A percentile compares a stretch with the other conserved stretches of the same genome.
Evolutionary conservation across 148 eudicot species (phyloP).

Genomic region (Agrostemma githago): DNA sequence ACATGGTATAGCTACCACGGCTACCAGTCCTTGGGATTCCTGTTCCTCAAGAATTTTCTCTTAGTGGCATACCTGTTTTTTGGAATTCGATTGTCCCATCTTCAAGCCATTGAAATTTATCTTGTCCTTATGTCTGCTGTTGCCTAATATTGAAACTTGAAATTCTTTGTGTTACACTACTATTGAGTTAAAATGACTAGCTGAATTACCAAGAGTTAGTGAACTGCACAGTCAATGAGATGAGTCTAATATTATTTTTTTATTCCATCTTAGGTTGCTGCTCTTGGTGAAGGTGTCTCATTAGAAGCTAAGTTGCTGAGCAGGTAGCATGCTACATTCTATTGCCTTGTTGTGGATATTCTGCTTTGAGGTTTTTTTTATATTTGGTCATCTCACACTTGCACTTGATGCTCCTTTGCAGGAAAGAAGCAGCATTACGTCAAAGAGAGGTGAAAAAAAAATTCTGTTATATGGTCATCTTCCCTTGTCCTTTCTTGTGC

Average conservation of each 20-base stretch:
- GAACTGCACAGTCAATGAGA: not conserved
- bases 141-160: not conserved
- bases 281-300: slow-evolving; percentile 88
- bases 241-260: not conserved
- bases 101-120: not conserved
- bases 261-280: slow-evolving; percentile 55
- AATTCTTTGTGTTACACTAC: not conserved
- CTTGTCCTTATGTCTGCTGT: not conserved
- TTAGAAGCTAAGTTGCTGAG: slow-evolving; percentile 81
- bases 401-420: slow-evolving; percentile 34
- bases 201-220: not conserved
- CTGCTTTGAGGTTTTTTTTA: not conserved
- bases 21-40: not conserved
- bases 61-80: not conserved
- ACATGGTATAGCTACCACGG: not conserved
- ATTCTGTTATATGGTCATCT: slow-evolving; percentile 5
- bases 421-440: slow-evolving; percentile 92
- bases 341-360: slow-evolving; percentile 13
- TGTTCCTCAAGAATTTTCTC: not conserved
- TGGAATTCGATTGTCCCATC: not conserved
- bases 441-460: slow-evolving; percentile 64
- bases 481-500: not conserved
- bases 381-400: not conserved
- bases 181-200: not conserved
- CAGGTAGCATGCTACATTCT: slow-evolving; percentile 40